phyloP scores from a whole-genome alignment of 345 rosid genomes.

The Eucalyptus cloeziana region DNA sequence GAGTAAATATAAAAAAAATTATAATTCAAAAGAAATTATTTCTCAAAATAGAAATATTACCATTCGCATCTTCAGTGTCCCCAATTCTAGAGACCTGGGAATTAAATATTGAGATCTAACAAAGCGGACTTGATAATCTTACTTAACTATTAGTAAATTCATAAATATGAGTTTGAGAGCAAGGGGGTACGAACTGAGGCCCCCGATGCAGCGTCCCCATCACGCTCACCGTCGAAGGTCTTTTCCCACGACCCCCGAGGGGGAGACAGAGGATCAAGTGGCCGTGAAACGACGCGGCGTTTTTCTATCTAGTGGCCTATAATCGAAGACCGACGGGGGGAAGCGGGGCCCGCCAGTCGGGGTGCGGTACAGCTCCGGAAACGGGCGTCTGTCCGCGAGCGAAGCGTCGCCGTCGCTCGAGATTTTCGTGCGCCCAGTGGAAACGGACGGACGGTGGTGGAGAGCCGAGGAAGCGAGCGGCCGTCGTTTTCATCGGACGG shows the following conservation, averaged over 20 bases:
- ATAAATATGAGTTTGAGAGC: not conserved
- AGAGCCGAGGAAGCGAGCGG: not conserved
- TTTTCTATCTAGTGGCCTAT: not conserved
- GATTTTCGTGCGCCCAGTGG: not conserved
- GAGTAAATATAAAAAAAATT: too few species aligned
- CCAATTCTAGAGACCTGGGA: accelerated
- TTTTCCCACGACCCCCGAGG: not conserved
- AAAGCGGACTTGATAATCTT: not conserved
- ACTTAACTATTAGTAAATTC: accelerated
- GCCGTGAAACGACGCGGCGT: not conserved
- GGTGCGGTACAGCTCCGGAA: not conserved
- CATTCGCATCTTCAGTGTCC: accelerated
- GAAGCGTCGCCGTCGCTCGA: not conserved
- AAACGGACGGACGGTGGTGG: not conserved
- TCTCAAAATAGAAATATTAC: accelerated
- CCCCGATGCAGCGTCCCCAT: not conserved
- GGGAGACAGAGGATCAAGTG: not conserved
- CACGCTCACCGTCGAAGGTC: not conserved
- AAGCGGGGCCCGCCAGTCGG: not conserved
- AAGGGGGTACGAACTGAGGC: not conserved
- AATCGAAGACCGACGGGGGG: not conserved
- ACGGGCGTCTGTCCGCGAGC: not conserved
- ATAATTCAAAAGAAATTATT: too few species aligned
- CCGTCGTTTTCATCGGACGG: not conserved
- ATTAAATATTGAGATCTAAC: not conserved